phyloP scores from a whole-genome alignment of 345 rosid species.

The Brassica rapa region DNA sequence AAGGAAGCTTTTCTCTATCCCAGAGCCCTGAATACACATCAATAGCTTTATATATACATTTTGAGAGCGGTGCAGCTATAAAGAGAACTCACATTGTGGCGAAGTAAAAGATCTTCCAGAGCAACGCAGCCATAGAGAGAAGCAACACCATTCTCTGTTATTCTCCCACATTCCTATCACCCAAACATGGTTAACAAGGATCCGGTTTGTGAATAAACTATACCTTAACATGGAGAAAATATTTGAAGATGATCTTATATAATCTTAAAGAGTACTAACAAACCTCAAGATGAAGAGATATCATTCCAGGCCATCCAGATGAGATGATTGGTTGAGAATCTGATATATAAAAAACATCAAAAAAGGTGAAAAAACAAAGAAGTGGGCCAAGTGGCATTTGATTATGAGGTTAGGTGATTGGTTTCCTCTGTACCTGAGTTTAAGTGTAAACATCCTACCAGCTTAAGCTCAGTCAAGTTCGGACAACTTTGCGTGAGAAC shows the following conservation, averaged over 20 bases:
- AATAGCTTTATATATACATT: no score
- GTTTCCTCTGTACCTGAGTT: constrained; percentile 49
- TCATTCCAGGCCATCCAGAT: constrained; percentile 76
- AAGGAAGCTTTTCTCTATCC: constrained; percentile 58
- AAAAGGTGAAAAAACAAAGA: no score
- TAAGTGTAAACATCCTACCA: constrained; percentile 66
- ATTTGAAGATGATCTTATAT: neutral
- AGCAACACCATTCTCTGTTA: constrained; percentile 56
- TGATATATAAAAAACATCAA: constrained; percentile 33
- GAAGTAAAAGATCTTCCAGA: constrained; percentile 71
- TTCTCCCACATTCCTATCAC: constrained; percentile 66
- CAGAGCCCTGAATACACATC: constrained; percentile 72
- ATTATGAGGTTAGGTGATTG: neutral
- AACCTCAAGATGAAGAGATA: constrained; percentile 72
- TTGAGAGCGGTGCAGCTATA: no score
- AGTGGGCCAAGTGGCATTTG: no score
- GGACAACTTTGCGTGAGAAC: constrained; percentile 56
- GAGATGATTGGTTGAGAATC: constrained; percentile 66
- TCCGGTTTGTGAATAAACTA: neutral
- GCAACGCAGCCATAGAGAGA: constrained; percentile 64
- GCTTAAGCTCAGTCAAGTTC: constrained; percentile 58
- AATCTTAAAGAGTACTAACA: constrained; percentile 16
- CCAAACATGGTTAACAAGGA: constrained; percentile 25
- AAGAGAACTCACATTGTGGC: constrained; percentile 88
- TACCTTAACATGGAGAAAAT: neutral